phyloP scores from a whole-genome alignment of 108 stramenopile species.

The Fragilaria crotonensis region DNA sequence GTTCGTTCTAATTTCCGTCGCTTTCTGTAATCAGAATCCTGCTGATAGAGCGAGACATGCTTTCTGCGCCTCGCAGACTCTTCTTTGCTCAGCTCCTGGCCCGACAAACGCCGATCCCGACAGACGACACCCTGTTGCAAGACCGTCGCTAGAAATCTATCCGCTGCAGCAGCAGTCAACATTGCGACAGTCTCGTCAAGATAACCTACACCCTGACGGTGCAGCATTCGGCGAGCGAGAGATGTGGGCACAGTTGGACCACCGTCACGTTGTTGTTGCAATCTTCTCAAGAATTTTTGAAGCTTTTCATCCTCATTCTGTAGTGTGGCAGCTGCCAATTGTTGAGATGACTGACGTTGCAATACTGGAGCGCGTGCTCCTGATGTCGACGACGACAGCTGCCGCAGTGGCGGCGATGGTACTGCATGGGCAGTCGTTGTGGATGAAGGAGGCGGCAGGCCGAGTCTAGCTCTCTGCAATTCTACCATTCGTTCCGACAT shows the following conservation, averaged over 20 bases:
- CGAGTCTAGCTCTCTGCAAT: constrained; percentile 38
- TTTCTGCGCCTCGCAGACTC: constrained; percentile 38
- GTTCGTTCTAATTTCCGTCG: constrained; percentile 29
- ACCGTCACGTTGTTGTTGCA: constrained; percentile 24
- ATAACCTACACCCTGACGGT: constrained; percentile 71
- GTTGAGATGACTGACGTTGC: constrained; percentile 15
- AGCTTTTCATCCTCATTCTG: constrained; percentile 32
- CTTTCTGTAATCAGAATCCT: constrained; percentile 33
- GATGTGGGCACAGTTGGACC: constrained; percentile 69
- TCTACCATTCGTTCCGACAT: constrained; percentile 70
- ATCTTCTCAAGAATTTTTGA: constrained; percentile 18
- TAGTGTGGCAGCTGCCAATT: constrained; percentile 26
- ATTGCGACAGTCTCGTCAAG: constrained; percentile 66
- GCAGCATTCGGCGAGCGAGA: constrained; percentile 67
- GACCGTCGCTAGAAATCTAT: constrained; percentile 79
- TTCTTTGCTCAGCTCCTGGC: constrained; percentile 39
- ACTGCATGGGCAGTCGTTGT: not conserved
- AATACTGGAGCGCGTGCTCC: not conserved
- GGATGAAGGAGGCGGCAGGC: constrained; percentile 18
- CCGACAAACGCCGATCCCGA: constrained; percentile 74
- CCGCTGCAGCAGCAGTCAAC: constrained; percentile 56
- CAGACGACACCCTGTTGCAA: constrained; percentile 71
- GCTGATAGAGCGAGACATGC: constrained; percentile 39
- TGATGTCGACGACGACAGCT: constrained; percentile 2
- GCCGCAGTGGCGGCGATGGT: not conserved